phyloP scores from a whole-genome alignment of 2,329 filamentous ascomycete species.

The Fusarium cyanostomum region DNA sequence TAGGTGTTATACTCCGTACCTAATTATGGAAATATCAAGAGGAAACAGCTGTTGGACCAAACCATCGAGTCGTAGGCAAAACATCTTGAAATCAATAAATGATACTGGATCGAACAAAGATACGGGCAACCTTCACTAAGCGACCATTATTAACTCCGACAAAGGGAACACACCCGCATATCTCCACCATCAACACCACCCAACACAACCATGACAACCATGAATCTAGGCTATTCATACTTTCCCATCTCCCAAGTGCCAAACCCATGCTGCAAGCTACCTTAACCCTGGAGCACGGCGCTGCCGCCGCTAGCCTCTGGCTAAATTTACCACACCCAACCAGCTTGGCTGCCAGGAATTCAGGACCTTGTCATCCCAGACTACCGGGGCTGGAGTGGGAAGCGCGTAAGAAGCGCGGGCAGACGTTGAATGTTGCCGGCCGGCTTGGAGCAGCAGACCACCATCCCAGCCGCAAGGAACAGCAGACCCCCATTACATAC shows the following conservation, averaged over 20 bases:
- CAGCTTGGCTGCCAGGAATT: not conserved
- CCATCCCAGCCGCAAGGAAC: constrained; percentile 17
- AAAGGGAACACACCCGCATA: not conserved
- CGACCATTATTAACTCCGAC: not conserved
- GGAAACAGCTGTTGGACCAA: not conserved
- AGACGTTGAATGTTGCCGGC: constrained; percentile 37
- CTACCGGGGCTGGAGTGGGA: constrained; percentile 7
- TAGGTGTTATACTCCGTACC: not conserved
- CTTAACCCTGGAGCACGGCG: constrained; percentile 19
- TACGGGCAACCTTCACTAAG: not conserved
- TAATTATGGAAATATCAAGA: not conserved
- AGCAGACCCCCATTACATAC: not conserved
- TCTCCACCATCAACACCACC: constrained; percentile 10
- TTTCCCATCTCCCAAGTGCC: constrained; percentile 8
- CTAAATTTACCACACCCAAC: constrained; percentile 26
- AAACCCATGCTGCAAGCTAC: constrained; percentile 10
- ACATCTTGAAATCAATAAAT: not conserved
- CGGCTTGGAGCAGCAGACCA: constrained; percentile 28
- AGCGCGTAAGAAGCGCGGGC: constrained; percentile 22
- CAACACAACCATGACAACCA: constrained; percentile 12
- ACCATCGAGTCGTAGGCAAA: not conserved
- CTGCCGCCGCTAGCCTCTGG: constrained; percentile 19
- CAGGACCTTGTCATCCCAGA: constrained; percentile 22
- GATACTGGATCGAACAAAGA: not conserved
- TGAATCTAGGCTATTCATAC: constrained; percentile 3